Percentiles rank a stretch among this genome's conserved stretches.
phyloP scores from a whole-genome alignment of 441 rosid species.

The Iberis amara region DNA sequence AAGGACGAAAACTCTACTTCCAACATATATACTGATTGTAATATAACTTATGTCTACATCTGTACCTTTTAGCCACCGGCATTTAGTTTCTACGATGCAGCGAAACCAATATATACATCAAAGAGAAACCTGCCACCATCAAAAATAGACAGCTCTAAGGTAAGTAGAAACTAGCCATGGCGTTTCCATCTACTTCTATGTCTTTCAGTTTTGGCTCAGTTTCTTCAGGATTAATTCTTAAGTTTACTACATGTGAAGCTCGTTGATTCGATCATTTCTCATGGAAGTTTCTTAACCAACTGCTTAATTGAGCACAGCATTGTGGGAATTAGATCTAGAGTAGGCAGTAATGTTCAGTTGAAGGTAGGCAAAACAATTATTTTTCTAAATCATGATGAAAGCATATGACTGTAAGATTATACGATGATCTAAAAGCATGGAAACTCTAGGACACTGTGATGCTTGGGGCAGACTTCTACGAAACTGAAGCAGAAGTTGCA shows the following conservation, averaged over 20 bases:
- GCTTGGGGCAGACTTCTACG: conserved; percentile 90
- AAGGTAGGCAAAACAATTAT: conserved; percentile 40
- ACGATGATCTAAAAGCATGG: conserved; percentile 17
- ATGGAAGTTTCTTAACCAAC: conserved; percentile 71
- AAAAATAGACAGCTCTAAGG: conserved; percentile 76
- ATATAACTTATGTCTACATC: conserved; percentile 18
- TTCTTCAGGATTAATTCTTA: conserved; percentile 9
- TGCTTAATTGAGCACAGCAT: conserved; percentile 77
- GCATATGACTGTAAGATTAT: not conserved
- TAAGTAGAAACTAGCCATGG: conserved; percentile 19
- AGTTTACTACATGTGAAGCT: conserved; percentile 38
- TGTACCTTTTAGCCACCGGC: conserved; percentile 56
- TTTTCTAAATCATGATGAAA: conserved; percentile 15
- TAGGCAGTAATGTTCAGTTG: conserved; percentile 61
- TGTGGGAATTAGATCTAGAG: conserved; percentile 75
- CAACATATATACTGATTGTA: not conserved
- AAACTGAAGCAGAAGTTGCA: conserved; percentile 69
- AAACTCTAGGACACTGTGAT: conserved; percentile 70
- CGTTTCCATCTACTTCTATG: not conserved
- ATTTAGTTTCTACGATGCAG: conserved; percentile 87
- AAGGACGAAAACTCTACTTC: conserved; percentile 23
- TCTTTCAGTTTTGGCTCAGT: conserved; percentile 2
- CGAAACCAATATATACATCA: conserved; percentile 82
- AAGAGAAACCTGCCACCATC: conserved; percentile 87
- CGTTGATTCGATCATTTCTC: conserved; percentile 78